Conservation (phyloP, 2,329 filamentous ascomycete species). For the Gremmenia infestans region DNA sequence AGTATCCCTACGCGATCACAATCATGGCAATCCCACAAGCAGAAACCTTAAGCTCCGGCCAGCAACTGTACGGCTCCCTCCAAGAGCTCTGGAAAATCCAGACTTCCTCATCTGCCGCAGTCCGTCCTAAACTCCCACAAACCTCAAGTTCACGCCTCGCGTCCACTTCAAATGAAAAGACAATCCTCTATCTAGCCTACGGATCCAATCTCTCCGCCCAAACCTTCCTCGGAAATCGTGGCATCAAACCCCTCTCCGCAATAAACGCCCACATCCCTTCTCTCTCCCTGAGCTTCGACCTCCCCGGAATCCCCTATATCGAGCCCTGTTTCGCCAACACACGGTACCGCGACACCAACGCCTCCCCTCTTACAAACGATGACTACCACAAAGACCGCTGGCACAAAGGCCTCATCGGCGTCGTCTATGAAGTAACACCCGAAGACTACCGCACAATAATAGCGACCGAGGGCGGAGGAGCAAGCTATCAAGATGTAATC, state of each 20-base stretch:
- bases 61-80: slow-evolving; percentile 3
- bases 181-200: slow-evolving; percentile 79
- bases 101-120: background rate
- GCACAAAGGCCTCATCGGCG: slow-evolving; percentile 81
- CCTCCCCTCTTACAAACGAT: slow-evolving; percentile 21
- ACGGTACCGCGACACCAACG: slow-evolving; percentile 43
- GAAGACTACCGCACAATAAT: slow-evolving; percentile 82
- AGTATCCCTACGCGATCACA: background rate
- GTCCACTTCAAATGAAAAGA: slow-evolving; percentile 28
- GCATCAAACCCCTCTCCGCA: slow-evolving; percentile 75
- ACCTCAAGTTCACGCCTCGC: slow-evolving; percentile 14
- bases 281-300: slow-evolving; percentile 75
- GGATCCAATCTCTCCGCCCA: slow-evolving; percentile 81
- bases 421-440: slow-evolving; percentile 89
- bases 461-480: slow-evolving; percentile 82
- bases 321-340: slow-evolving; percentile 94
- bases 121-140: slow-evolving; percentile 6
- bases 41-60: background rate
- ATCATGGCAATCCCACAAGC: slow-evolving; percentile 6
- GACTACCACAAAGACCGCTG: slow-evolving; percentile 55
- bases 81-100: slow-evolving; percentile 3
- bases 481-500: slow-evolving; percentile 77
- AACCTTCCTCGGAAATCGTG: slow-evolving; percentile 73
- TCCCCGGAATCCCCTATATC: slow-evolving; percentile 77
- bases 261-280: slow-evolving; percentile 78